Evolutionary conservation across 2,329 filamentous ascomycete species (phyloP).

Genomic region (Pseudogymnoascus destructans): DNA sequence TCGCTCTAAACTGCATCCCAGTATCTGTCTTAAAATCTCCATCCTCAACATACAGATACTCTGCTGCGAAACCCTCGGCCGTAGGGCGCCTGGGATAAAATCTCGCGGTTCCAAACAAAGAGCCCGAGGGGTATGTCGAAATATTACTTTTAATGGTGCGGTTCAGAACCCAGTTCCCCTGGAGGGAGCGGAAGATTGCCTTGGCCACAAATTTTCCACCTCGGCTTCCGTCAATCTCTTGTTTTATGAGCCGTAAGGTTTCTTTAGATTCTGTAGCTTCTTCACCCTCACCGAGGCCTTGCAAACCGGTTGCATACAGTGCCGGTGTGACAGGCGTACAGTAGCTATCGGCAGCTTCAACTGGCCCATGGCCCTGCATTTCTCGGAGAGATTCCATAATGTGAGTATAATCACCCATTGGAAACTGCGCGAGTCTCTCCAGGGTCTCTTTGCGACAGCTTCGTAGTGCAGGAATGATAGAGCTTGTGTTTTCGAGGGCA

Average conservation of each 20-base stretch:
- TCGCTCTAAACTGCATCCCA: constrained; percentile 38
- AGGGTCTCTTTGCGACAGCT: constrained; percentile 19
- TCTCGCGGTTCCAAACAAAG: constrained; percentile 48
- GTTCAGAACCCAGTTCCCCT: constrained; percentile 55
- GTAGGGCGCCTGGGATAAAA: constrained; percentile 53
- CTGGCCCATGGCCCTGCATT: constrained; percentile 39
- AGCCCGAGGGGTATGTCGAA: constrained; percentile 48
- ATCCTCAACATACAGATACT: constrained; percentile 58
- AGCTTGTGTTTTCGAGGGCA: background rate
- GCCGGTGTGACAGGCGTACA: constrained; percentile 29
- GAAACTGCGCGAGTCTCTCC: constrained; percentile 52
- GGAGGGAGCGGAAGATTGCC: constrained; percentile 57
- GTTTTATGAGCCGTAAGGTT: background rate
- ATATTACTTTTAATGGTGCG: constrained; percentile 41
- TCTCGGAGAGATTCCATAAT: constrained; percentile 58
- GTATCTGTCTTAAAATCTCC: constrained; percentile 48
- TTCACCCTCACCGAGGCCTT: background rate
- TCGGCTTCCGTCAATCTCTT: constrained; percentile 22
- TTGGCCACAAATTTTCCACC: constrained; percentile 42
- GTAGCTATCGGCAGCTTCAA: constrained; percentile 12
- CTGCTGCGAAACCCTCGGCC: constrained; percentile 26
- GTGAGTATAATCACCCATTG: constrained; percentile 70
- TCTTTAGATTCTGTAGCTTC: background rate
- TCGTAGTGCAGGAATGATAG: constrained; percentile 19
- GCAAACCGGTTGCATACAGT: background rate